phyloP scores from a whole-genome alignment of 2,329 filamentous ascomycete genomes.

The Colletotrichum abscissum region DNA sequence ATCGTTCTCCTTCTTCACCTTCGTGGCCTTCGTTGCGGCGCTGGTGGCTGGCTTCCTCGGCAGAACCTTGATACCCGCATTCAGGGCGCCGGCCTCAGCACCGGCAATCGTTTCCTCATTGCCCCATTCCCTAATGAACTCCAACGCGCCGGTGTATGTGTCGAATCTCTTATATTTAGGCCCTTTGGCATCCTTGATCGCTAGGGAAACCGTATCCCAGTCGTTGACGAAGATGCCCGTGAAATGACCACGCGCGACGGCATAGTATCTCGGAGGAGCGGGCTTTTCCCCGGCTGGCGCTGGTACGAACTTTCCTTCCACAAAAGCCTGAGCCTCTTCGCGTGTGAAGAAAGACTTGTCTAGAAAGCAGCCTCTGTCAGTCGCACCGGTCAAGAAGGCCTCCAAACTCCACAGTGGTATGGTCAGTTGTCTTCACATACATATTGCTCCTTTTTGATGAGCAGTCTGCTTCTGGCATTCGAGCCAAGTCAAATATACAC shows the following conservation, averaged over 20 bases:
- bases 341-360: slow-evolving; percentile 83
- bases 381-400: background rate
- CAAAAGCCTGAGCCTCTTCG: slow-evolving; percentile 83
- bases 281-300: slow-evolving; percentile 48
- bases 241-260: slow-evolving; percentile 67
- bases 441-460: slow-evolving; percentile 72
- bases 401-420: background rate
- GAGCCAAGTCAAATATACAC: slow-evolving; percentile 60
- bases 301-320: slow-evolving; percentile 68
- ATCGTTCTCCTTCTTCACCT: slow-evolving; percentile 38
- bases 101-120: slow-evolving; percentile 53
- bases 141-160: slow-evolving; percentile 78
- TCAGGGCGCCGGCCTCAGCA: slow-evolving; percentile 20
- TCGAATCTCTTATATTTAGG: slow-evolving; percentile 77
- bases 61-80: background rate
- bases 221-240: slow-evolving; percentile 71
- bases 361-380: slow-evolving; percentile 46
- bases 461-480: slow-evolving; percentile 71
- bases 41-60: background rate
- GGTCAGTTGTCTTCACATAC: slow-evolving; percentile 59
- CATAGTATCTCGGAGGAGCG: slow-evolving; percentile 65
- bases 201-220: slow-evolving; percentile 77
- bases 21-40: background rate
- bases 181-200: slow-evolving; percentile 79
- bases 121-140: slow-evolving; percentile 72